Evolutionary conservation across 2,329 filamentous ascomycete species (phyloP).

Genomic region (Fusarium odoratissimum): DNA sequence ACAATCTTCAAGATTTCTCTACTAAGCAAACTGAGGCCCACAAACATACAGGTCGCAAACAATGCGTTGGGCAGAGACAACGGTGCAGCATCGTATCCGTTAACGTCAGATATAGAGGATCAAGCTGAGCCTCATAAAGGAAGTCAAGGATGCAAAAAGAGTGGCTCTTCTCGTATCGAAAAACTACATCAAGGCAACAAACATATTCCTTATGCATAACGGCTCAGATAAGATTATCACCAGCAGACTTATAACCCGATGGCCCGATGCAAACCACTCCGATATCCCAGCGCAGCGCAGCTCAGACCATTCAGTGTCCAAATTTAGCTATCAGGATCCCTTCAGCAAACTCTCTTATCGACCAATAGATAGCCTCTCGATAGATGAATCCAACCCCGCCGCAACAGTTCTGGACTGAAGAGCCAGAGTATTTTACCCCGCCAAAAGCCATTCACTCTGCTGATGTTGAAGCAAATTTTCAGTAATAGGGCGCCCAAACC

Average conservation of each 20-base stretch:
- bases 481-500: conserved; percentile 9
- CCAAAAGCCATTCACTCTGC: conserved; percentile 16
- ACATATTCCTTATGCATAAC: conserved; percentile 10
- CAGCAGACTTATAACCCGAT: background rate
- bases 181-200: background rate
- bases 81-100: conserved; percentile 1
- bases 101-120: conserved; percentile 6
- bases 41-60: background rate
- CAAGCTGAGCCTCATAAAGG: background rate
- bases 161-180: conserved; percentile 28
- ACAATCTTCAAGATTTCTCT: background rate
- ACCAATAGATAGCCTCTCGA: conserved; percentile 21
- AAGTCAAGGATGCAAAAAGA: background rate
- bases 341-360: background rate
- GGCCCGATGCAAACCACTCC: conserved; percentile 14
- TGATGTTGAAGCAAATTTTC: conserved; percentile 17
- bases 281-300: background rate
- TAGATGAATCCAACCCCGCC: conserved; percentile 17
- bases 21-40: background rate
- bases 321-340: conserved; percentile 13
- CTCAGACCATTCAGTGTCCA: conserved; percentile 1
- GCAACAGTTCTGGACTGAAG: conserved; percentile 11
- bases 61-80: background rate
- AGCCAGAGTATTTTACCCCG: conserved; percentile 27
- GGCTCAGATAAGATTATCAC: background rate